Conservation (phyloP, 1,139 yeast genomes). For the Candida glucosophila region DNA sequence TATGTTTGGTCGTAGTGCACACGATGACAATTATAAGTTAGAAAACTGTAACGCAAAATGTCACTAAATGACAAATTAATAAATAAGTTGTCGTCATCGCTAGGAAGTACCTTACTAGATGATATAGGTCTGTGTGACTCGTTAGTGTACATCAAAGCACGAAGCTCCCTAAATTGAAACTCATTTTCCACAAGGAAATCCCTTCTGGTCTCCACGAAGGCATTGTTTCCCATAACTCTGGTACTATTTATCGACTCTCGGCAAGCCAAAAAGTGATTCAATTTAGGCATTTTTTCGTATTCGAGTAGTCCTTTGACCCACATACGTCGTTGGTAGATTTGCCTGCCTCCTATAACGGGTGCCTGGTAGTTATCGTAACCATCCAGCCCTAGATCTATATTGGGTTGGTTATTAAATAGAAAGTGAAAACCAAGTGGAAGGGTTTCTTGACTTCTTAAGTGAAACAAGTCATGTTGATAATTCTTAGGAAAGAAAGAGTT, state of each 20-base stretch:
- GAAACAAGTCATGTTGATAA: slow-evolving; percentile 4
- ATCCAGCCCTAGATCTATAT: slow-evolving; percentile 47
- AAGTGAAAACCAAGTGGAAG: slow-evolving; percentile 57
- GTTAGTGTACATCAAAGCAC: slow-evolving; percentile 32
- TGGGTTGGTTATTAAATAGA: slow-evolving; percentile 48
- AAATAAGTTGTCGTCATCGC: slow-evolving; percentile 1
- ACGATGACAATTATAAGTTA: slow-evolving; percentile 74
- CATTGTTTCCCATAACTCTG: slow-evolving; percentile 23
- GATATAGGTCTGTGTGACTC: slow-evolving; percentile 10
- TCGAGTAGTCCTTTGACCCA: slow-evolving; percentile 71
- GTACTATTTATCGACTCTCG: slow-evolving; percentile 34
- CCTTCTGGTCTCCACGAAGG: slow-evolving; percentile 39
- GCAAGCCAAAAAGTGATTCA: slow-evolving; percentile 31
- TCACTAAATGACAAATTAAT: slow-evolving; percentile 4
- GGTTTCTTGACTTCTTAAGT: slow-evolving; percentile 1
- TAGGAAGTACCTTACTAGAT: slow-evolving; percentile 1
- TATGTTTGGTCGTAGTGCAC: slow-evolving; percentile 66
- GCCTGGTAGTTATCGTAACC: slow-evolving; percentile 83
- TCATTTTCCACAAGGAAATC: slow-evolving; percentile 12
- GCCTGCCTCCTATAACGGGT: slow-evolving; percentile 28
- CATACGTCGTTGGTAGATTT: slow-evolving; percentile 50
- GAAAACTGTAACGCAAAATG: slow-evolving; percentile 48
- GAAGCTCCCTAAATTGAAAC: slow-evolving; percentile 15
- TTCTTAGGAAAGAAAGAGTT: slow-evolving; percentile 8
- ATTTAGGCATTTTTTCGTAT: slow-evolving; percentile 22